phyloP scores from a whole-genome alignment of 2,329 filamentous ascomycete genomes.

The Capronia americana region DNA sequence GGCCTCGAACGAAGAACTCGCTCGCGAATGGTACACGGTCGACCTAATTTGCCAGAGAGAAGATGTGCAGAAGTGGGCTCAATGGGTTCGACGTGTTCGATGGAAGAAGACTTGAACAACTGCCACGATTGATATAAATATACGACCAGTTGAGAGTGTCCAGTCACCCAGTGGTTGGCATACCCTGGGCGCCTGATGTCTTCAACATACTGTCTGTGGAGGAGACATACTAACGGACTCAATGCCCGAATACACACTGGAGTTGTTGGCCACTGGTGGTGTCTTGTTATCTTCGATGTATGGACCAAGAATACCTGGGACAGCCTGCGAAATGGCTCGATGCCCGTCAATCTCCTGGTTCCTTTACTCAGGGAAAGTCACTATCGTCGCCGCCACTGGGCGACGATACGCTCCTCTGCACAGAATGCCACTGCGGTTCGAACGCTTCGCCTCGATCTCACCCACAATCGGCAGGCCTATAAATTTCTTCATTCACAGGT shows the following conservation, averaged over 20 bases:
- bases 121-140: neutral
- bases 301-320: neutral
- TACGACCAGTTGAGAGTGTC: neutral
- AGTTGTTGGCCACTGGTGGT: neutral
- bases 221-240: neutral
- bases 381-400: neutral
- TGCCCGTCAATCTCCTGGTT: neutral
- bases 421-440: slow-evolving; percentile 1
- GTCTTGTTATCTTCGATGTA: neutral
- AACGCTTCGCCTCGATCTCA: slow-evolving; percentile 6
- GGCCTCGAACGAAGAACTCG: slow-evolving; percentile 77
- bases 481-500: neutral
- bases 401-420: slow-evolving; percentile 8
- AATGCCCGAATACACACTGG: neutral
- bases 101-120: slow-evolving; percentile 69
- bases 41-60: slow-evolving; percentile 72
- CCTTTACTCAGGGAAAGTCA: neutral
- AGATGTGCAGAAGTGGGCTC: slow-evolving; percentile 73
- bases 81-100: slow-evolving; percentile 74
- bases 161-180: neutral
- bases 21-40: slow-evolving; percentile 73
- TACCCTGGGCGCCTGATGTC: neutral
- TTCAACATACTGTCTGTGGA: neutral
- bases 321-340: neutral
- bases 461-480: neutral